Conservation (phyloP, 441 rosid species). For the Erysimum cheiri region DNA sequence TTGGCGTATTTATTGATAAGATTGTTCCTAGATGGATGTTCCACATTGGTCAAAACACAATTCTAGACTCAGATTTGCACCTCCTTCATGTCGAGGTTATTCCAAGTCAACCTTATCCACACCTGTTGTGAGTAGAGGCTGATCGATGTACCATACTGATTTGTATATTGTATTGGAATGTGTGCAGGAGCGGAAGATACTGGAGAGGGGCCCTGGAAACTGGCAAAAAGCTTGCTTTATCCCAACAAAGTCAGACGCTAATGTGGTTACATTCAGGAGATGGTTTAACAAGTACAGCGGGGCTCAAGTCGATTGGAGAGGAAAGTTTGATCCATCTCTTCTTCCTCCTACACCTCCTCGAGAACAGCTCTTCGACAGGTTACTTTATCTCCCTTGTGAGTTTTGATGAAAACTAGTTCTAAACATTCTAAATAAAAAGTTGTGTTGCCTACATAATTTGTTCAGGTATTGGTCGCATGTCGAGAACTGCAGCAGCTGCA, state of each 20-base stretch:
- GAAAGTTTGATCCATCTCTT: constrained; percentile 66
- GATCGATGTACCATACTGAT: constrained; percentile 8
- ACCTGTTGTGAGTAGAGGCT: constrained; percentile 17
- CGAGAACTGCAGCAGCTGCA: constrained; percentile 86
- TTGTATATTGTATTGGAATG: constrained; percentile 11
- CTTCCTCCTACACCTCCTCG: constrained; percentile 82
- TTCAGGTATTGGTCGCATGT: constrained; percentile 90
- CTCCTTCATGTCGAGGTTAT: constrained; percentile 88
- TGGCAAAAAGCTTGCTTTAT: constrained; percentile 90
- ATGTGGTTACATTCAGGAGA: constrained; percentile 79
- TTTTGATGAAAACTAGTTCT: background rate
- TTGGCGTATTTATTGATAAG: constrained; percentile 68
- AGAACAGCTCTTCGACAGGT: constrained; percentile 91
- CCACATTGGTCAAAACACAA: constrained; percentile 72
- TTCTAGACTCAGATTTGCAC: constrained; percentile 88
- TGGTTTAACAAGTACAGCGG: constrained; percentile 81
- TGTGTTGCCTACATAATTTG: background rate
- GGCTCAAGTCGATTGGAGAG: constrained; percentile 76
- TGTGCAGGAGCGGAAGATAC: constrained; percentile 78
- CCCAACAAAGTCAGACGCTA: constrained; percentile 82
- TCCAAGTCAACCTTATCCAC: constrained; percentile 15
- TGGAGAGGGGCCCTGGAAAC: constrained; percentile 65
- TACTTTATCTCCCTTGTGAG: constrained; percentile 3
- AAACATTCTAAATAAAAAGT: background rate
- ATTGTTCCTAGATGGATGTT: constrained; percentile 86